Evolutionary conservation across 78 protist genomes (phyloP), one percentile per base, ranked within the genome.

Genomic region (Dictyostelium purpureum): DNA sequence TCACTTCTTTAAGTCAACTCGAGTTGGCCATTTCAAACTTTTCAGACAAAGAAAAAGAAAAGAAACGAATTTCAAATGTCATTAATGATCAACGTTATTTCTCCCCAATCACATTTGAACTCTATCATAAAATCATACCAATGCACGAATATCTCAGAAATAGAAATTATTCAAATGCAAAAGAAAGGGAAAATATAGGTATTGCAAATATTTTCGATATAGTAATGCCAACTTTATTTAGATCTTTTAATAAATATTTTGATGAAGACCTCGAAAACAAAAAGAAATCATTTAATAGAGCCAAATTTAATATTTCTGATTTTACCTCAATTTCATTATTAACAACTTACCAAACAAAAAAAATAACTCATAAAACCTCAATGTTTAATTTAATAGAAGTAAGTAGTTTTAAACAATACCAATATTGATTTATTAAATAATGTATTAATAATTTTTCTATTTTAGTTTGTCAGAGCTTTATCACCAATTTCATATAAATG

Each of bases 41-140:
- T 43, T 83, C 90, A 9, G 90, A 83, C 7, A 10, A 73, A 1
- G 90, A 83, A 42, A 38, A 83, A 57, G 43, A 70, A 2, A 83
- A 83, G 16, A 83, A 83, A 57, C 21, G 38, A 12, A 9, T 19
- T 43, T 2, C 75, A 2, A n/a, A 51, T 6, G 31, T 73, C 1
- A 45, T 63, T 16, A 66, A 83, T 19, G 74, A 70, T 19, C 81
- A 83, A 56, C 57, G 75, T 21, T 83, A 83, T 26, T 70, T 56
- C 26, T 69, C 79, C 12, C 90, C 90, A 42, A 40, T 83, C 6
- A 71, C 75, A 12, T 67, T 70, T 40, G 81, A 83, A 71, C 31
- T 83, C 1, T 83, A 83, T 1, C 24, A 43, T 21, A 67, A 71
- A 43, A 37, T 83, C 14, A 16, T 56, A 2, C 70, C 49, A 26